Base-by-base conservation (phyloP, 2,329 filamentous ascomycete species). In the Paraconiothyrium sp. region DNA sequence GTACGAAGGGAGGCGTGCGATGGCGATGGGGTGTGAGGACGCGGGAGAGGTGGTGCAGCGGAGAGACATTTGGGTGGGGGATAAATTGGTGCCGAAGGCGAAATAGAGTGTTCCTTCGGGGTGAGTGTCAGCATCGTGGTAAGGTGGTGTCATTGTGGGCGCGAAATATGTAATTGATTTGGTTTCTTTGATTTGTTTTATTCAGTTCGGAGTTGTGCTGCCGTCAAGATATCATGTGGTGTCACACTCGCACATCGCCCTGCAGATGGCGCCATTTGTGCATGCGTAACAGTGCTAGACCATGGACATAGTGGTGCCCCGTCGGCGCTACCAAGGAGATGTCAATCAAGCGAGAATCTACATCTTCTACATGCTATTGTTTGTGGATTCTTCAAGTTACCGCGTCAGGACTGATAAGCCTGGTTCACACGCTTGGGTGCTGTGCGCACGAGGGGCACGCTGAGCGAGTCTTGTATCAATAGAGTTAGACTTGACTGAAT, bases 31-130 rank as follows among this genome's bases (percentile, higher is more conserved):
- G 35, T 9, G 13, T 20, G 57, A 59, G 13, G 57, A 59, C 4
- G 9, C 10, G 4, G 48, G 57, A 7, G 48, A 11, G n/a, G 30
- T 35, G 32, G 39, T 47, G 32, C 57, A 59, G 39, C 57, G 57
- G 37, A 59, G 4, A 24, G 22, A 43, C 48, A 59, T 48, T 54
- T 54, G 49, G 37, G 57, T 59, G 11, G 49, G 49, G 22, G 48
- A 59, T n/a, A 59, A 39, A 22, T 59, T 54, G 37, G 48, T 46
- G 27, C 57, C 57, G 48, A 43, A 59, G n/a, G 57, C 57, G 50
- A 59, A 59, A 41, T 59, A 59, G 39, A 54, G 41, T 11, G 39
- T 59, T 46, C 39, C 39, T 34, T 20, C 20, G 39, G 16, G 39
- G 22, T 20, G 27, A 11, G 7, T 10, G 34, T 35, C 20, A 35